Base-by-base conservation (phyloP, 768 basidiomycete genomes). In the Gloeopeniophorella convolvens region DNA sequence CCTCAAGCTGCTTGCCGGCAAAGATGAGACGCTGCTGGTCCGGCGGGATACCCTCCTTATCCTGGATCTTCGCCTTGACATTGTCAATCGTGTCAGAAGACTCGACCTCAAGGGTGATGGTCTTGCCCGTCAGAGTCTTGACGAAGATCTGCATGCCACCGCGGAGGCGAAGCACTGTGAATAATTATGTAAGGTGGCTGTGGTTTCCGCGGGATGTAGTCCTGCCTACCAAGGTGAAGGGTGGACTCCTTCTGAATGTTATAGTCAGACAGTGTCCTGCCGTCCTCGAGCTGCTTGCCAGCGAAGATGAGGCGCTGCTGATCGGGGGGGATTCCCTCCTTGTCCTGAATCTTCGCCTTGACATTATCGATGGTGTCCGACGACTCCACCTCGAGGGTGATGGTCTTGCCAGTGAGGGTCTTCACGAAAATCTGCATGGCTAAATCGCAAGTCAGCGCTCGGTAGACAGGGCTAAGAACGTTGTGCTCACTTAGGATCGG, bases 231-330 rank as follows among this genome's bases (percentile, higher is more conserved):
- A 35, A 63, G 62, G 49, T 64, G 63, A 30, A 65, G 62, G 13
- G 62, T 64, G 27, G 55, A 57, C 57, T 65, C 62, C 54, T 65
- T 63, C 59, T 65, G 65, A 18, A 64, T 64, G 57, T 66, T 64
- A 51, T 66, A 66, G 47, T 67, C 66, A 3, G 66, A 65, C n/a
- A 67, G 63, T 4, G 66, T 67, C 56, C 78, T 71, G 30, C 78
- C 78, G 56, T 79, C 77, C 62, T 79, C 77, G 34, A 78, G 68
- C 66, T 79, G 78, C 66, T 79, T 79, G 48, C 66, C 66, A 26
- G 65, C 65, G 39, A 66, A 66, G 57, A 66, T 66, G 23, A 66
- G 55, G 30, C 65, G 64, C 51, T 66, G 65, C 42, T 66, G 65
- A 45, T 66, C 65, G 15, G 65, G 65, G 7, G 65, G 65, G 33